Evolutionary conservation across 257 asterid genomes (phyloP).

Genomic region (Fraxinus excelsior): DNA sequence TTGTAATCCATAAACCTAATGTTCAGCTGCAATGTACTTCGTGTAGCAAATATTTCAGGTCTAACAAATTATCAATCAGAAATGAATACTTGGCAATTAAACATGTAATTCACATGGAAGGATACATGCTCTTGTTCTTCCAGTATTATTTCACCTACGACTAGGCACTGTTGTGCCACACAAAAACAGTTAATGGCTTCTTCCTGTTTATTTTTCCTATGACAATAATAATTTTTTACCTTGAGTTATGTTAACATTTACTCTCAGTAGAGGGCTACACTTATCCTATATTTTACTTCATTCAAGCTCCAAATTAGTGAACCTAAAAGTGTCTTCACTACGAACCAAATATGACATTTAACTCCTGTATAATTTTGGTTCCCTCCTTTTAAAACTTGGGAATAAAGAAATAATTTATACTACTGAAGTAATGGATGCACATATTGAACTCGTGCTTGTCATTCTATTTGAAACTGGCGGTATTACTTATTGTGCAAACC

Average conservation of each 20-base stretch:
- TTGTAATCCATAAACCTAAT: neutral
- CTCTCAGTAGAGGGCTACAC: neutral
- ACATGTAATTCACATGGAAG: neutral
- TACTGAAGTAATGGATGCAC: neutral
- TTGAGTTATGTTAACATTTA: neutral
- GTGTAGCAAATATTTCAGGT: neutral
- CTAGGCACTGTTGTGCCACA: neutral
- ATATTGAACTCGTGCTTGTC: neutral
- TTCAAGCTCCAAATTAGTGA: neutral
- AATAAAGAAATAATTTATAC: neutral
- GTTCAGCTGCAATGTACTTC: neutral
- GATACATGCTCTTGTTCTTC: neutral
- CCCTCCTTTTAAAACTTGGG: neutral
- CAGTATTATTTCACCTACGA: neutral
- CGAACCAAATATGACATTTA: neutral
- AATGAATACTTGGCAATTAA: neutral
- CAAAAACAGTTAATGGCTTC: neutral
- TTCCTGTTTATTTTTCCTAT: too few relatives aligned
- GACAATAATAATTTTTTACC: neutral
- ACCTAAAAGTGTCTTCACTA: neutral
- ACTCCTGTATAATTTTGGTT: neutral
- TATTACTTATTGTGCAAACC: neutral
- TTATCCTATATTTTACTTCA: neutral
- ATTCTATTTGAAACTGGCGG: neutral
- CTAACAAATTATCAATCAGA: neutral